phyloP scores from a whole-genome alignment of 1,284 basidiomycete species.

The Ceratobasidium sp. region DNA sequence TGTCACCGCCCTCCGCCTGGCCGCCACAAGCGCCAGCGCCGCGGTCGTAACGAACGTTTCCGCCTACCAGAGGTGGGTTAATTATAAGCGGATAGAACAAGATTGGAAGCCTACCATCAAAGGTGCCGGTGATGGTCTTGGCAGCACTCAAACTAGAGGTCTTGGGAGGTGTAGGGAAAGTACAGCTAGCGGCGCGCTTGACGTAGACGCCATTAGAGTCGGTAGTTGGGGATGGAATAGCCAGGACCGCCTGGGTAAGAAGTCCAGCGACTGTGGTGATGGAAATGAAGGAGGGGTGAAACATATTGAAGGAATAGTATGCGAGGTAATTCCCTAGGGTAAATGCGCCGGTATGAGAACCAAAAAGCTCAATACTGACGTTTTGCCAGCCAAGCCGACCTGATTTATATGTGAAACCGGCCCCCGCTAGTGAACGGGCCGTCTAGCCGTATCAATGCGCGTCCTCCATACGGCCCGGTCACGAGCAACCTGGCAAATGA shows the following conservation, averaged over 20 bases:
- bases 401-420: too few relatives aligned
- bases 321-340: too few relatives aligned
- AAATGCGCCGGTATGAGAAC: too few relatives aligned
- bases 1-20: constrained; percentile 36
- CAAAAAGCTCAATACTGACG: too few relatives aligned
- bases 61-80: too few relatives aligned
- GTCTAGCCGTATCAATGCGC: too few relatives aligned
- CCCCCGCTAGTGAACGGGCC: too few relatives aligned
- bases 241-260: constrained; percentile 18
- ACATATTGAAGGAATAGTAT: constrained; percentile 13
- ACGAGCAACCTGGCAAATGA: too few relatives aligned
- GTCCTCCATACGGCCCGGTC: too few relatives aligned
- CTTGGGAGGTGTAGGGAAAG: constrained; percentile 52
- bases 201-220: neutral
- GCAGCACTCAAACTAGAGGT: constrained; percentile 51
- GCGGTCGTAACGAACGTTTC: constrained; percentile 23
- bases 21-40: constrained; percentile 33
- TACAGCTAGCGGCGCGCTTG: constrained; percentile 44
- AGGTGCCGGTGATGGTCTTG: constrained; percentile 51
- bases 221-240: constrained; percentile 16
- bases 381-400: too few relatives aligned
- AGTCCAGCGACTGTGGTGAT: constrained; percentile 10
- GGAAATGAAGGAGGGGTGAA: constrained; percentile 9
- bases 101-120: too few relatives aligned
- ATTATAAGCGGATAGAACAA: too few relatives aligned